Percentiles rank a stretch among this genome's conserved stretches.
phyloP scores from a whole-genome alignment of 108 stramenopile species.

The Pseudonitzschia multiseries region DNA sequence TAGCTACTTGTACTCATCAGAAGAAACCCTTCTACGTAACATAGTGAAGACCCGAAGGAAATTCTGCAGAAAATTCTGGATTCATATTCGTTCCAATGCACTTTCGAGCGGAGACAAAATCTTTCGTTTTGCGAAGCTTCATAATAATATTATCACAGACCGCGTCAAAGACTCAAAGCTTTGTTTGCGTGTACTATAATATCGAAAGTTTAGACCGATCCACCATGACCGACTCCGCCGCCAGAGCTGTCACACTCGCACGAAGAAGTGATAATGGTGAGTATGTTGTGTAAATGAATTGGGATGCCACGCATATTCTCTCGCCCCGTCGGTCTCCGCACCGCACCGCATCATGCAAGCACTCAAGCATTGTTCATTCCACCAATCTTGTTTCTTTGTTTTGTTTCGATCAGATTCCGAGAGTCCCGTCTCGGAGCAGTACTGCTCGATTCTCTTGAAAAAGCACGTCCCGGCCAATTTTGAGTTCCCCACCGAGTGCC shows the following conservation, averaged over 20 bases:
- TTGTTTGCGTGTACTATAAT: background rate
- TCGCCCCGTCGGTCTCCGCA: background rate
- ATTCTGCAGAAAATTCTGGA: too few species aligned
- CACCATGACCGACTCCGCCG: background rate
- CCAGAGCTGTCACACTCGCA: background rate
- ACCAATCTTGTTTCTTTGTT: background rate
- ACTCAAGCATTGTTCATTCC: too few species aligned
- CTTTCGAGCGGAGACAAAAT: background rate
- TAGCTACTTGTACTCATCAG: too few species aligned
- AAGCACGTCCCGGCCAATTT: conserved; percentile 18
- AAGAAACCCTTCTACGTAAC: too few species aligned
- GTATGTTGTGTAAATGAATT: background rate
- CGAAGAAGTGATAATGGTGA: background rate
- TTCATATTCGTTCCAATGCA: too few species aligned
- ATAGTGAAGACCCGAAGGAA: too few species aligned
- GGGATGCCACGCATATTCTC: background rate
- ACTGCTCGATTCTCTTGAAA: conserved; percentile 5
- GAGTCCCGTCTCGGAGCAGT: background rate
- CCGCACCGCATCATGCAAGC: too few species aligned
- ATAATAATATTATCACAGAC: too few species aligned
- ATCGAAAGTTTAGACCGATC: background rate
- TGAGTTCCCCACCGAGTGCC: conserved; percentile 34
- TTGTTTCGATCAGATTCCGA: background rate
- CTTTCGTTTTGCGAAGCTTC: background rate
- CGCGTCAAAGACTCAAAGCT: too few species aligned